Conservation (phyloP, 2,329 filamentous ascomycete genomes). For the Proliferodiscus dingleyae region DNA sequence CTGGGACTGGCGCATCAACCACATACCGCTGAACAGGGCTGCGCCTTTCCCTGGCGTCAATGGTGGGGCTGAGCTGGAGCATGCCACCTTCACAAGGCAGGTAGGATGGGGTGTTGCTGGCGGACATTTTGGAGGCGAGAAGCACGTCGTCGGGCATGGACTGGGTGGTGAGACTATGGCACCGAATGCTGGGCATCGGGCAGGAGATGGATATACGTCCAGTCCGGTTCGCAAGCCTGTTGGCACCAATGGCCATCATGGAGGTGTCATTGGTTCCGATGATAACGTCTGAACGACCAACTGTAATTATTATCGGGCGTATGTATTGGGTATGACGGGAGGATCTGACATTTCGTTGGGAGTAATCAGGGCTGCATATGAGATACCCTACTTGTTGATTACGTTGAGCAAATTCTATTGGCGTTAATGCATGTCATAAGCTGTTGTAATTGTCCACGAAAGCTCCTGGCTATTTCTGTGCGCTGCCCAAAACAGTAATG, state of each 20-base stretch:
- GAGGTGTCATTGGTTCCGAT: neutral
- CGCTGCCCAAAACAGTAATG: too few relatives aligned
- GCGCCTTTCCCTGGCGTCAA: conserved; percentile 49
- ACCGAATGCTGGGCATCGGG: neutral
- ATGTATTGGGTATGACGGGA: too few relatives aligned
- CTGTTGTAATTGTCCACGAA: too few relatives aligned
- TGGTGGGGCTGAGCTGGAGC: conserved; percentile 42
- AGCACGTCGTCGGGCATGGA: conserved; percentile 5
- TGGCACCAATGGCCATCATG: conserved; percentile 1
- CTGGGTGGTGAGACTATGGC: neutral
- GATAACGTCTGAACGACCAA: conserved; percentile 7
- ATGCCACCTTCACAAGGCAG: conserved; percentile 53
- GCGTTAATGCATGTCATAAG: too few relatives aligned
- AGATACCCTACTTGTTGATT: too few relatives aligned
- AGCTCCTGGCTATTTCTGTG: too few relatives aligned
- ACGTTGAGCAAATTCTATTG: too few relatives aligned
- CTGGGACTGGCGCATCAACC: conserved; percentile 65
- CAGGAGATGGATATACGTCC: conserved; percentile 1
- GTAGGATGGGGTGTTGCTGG: conserved; percentile 51
- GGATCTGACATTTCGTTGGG: too few relatives aligned
- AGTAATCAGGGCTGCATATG: too few relatives aligned
- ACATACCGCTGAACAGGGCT: conserved; percentile 58
- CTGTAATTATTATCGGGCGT: too few relatives aligned
- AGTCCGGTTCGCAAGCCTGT: conserved; percentile 8
- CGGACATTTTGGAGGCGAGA: neutral